Conservation (phyloP, 345 rosid genomes). For the Linum lewisii region DNA sequence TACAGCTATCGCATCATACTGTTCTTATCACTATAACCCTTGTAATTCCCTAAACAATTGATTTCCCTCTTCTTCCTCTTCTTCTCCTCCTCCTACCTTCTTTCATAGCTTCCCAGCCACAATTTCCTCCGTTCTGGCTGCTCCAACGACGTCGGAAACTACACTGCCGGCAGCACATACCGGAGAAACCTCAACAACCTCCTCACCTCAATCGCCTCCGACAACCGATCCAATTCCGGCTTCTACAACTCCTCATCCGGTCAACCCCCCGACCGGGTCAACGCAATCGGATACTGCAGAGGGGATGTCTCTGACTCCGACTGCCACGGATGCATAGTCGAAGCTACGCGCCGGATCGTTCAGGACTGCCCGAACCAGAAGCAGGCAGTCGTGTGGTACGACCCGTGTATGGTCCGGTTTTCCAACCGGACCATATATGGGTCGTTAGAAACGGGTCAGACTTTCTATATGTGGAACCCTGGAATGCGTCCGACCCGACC, state of each 20-base stretch:
- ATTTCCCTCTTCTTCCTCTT: neutral
- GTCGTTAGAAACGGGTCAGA: neutral
- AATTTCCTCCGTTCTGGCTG: neutral
- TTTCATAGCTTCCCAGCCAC: neutral
- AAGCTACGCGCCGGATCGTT: conserved; percentile 8
- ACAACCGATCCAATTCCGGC: neutral
- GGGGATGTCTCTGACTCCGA: conserved; percentile 23
- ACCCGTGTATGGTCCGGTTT: conserved; percentile 18
- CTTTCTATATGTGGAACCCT: rapidly evolving
- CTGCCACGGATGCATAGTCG: conserved; percentile 29
- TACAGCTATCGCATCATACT: no score
- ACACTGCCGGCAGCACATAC: conserved; percentile 9
- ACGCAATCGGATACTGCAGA: conserved; percentile 33
- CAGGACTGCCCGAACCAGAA: conserved; percentile 4
- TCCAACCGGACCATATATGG: conserved; percentile 8
- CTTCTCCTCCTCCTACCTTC: neutral
- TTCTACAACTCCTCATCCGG: conserved; percentile 9
- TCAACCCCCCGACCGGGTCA: conserved; percentile 15
- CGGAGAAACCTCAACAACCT: conserved; percentile 3
- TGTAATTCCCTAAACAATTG: no score
- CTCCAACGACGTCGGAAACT: conserved; percentile 2
- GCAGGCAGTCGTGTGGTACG: conserved; percentile 8
- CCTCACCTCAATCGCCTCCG: neutral
- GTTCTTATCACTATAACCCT: no score
- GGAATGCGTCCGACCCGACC: conserved; percentile 10